These are phyloP conservation scores for Secale cereale DNA, from an alignment of 176 grass and related monocot species.

Conservation along the genomic window DNA sequence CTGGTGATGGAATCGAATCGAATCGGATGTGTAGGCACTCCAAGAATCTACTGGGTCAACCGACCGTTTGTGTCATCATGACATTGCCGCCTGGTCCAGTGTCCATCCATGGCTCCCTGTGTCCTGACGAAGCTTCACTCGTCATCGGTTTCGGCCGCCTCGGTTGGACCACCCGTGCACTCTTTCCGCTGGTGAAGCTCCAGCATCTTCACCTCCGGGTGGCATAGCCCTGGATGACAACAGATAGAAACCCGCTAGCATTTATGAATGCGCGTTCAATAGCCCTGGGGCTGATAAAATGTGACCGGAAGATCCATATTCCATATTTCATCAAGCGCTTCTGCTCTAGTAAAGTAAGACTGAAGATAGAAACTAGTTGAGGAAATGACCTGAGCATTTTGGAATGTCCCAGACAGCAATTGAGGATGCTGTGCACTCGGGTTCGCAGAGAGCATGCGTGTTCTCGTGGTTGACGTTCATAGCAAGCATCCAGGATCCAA, in stretches of 20 bases:
- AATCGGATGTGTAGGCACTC: constrained; percentile 16
- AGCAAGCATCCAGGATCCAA: constrained; percentile 97
- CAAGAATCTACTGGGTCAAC: constrained; percentile 34
- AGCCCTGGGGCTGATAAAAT: no score
- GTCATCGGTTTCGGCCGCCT: constrained; percentile 37
- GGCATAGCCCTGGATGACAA: constrained; percentile 62
- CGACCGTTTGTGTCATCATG: constrained; percentile 20
- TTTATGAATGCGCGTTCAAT: background rate
- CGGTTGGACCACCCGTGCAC: constrained; percentile 60
- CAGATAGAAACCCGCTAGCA: constrained; percentile 27
- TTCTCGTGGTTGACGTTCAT: constrained; percentile 99
- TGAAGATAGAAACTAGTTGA: constrained; percentile 15
- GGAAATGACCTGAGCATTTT: constrained; percentile 88
- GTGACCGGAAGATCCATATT: background rate
- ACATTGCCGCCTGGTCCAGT: background rate
- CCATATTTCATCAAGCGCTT: background rate
- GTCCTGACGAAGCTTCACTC: constrained; percentile 17
- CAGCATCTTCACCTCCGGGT: constrained; percentile 87
- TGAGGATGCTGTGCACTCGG: constrained; percentile 72
- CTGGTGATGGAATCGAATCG: background rate
- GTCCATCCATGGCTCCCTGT: background rate
- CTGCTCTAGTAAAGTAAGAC: background rate
- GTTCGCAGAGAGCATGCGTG: constrained; percentile 65
- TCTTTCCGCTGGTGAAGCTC: constrained; percentile 84
- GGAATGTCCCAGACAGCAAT: constrained; percentile 99